Conservation (phyloP, 1,284 basidiomycete species). For the Chiua sp. region DNA sequence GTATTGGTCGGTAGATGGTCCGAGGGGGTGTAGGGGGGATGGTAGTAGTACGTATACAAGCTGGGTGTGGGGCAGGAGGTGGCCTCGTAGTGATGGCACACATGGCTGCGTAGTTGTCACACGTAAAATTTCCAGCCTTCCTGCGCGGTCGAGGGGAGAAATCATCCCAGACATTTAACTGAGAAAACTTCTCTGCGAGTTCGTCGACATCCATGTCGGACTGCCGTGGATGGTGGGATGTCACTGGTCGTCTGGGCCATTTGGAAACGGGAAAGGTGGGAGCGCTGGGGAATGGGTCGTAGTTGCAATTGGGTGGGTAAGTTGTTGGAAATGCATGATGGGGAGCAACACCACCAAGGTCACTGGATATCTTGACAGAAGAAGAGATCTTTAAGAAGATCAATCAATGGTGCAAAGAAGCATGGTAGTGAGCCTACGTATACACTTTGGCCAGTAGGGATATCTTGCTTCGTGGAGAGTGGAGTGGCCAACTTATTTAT, state of each 20-base stretch:
- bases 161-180: conserved; percentile 22
- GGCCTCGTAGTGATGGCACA: conserved; percentile 21
- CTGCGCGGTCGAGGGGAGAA: background rate
- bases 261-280: background rate
- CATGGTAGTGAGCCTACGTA: background rate
- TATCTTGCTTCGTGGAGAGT: too few relatives aligned
- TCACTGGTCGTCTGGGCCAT: background rate
- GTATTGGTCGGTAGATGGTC: background rate
- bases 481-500: too few relatives aligned
- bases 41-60: background rate
- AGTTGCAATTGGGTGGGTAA: conserved; percentile 21
- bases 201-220: conserved; percentile 10
- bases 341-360: conserved; percentile 13
- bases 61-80: background rate
- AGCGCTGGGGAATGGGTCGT: conserved; percentile 24
- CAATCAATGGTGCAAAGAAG: background rate
- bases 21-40: background rate
- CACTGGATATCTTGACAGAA: background rate
- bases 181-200: conserved; percentile 19
- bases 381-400: background rate
- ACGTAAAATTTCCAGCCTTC: background rate
- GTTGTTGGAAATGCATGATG: conserved; percentile 22
- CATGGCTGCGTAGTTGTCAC: conserved; percentile 11
- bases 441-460: background rate
- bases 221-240: background rate